Evolutionary conservation across 768 basidiomycete genomes (phyloP).

Genomic region (Tricholoma furcatifolium): DNA sequence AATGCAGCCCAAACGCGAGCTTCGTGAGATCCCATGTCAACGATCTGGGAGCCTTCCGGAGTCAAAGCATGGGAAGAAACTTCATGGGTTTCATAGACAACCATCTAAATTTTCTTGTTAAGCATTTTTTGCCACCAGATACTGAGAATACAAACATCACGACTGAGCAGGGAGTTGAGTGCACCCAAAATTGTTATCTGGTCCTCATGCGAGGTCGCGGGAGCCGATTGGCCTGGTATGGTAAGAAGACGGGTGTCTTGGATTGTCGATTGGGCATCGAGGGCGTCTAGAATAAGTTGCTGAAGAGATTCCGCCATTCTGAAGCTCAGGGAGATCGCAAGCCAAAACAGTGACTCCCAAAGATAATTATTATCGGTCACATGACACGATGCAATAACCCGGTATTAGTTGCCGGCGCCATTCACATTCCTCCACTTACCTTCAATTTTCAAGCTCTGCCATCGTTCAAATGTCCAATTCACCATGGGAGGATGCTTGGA

Average conservation of each 20-base stretch:
- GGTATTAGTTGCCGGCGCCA: not conserved
- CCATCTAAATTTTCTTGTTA: constrained; percentile 58
- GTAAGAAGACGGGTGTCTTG: constrained; percentile 67
- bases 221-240: constrained; percentile 59
- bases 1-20: constrained; percentile 90
- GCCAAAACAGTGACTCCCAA: constrained; percentile 13
- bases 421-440: constrained; percentile 19
- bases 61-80: constrained; percentile 72
- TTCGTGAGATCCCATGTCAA: constrained; percentile 87
- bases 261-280: constrained; percentile 56
- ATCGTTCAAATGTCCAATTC: constrained; percentile 23
- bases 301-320: constrained; percentile 79
- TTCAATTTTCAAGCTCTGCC: too few species aligned
- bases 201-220: constrained; percentile 66
- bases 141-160: constrained; percentile 58
- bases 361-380: constrained; percentile 11
- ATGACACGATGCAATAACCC: not conserved
- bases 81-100: constrained; percentile 78
- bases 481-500: constrained; percentile 66
- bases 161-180: constrained; percentile 84
- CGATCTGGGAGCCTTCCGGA: constrained; percentile 79
- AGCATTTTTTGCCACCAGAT: constrained; percentile 2
- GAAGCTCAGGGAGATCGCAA: not conserved
- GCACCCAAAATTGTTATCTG: constrained; percentile 88
- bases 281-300: constrained; percentile 71